These are phyloP conservation scores for Penicillium simplicissimum DNA, from an alignment of 495 filamentous ascomycete species.

Conservation along the genomic window DNA sequence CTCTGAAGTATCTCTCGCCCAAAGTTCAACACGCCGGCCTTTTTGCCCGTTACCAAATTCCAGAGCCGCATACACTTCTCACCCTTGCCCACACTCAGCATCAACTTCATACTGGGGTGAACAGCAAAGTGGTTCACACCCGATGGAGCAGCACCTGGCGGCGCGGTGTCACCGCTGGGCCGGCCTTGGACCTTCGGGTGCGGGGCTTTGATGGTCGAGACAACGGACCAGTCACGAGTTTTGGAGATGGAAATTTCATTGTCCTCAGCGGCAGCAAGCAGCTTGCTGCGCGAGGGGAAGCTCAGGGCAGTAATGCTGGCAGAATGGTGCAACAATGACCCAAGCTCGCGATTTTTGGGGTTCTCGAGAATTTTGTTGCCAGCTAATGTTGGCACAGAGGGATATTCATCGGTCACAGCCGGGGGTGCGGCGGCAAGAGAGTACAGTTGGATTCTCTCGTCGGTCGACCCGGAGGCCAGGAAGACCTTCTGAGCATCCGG, in stretches of 20 bases:
- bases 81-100: constrained; percentile 85
- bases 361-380: constrained; percentile 76
- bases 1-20: constrained; percentile 62
- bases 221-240: constrained; percentile 82
- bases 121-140: constrained; percentile 95
- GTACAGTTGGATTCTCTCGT: constrained; percentile 95
- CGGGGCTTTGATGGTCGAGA: constrained; percentile 90
- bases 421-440: constrained; percentile 73
- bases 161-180: constrained; percentile 88
- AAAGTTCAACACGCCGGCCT: constrained; percentile 88
- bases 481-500: constrained; percentile 70
- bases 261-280: constrained; percentile 82
- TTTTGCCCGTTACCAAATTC: constrained; percentile 96
- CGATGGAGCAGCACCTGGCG: constrained; percentile 76
- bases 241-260: constrained; percentile 83
- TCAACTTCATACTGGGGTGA: constrained; percentile 93
- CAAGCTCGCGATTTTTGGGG: constrained; percentile 81
- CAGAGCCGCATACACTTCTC: constrained; percentile 91
- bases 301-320: constrained; percentile 72
- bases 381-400: constrained; percentile 58
- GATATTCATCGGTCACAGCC: constrained; percentile 44
- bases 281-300: constrained; percentile 86
- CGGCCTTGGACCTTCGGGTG: constrained; percentile 78
- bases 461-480: constrained; percentile 84
- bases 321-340: constrained; percentile 81